Percentiles rank a stretch among this genome's conserved stretches.
phyloP scores from a whole-genome alignment of 2,329 filamentous ascomycete genomes.

The Ascochyta rabiei region DNA sequence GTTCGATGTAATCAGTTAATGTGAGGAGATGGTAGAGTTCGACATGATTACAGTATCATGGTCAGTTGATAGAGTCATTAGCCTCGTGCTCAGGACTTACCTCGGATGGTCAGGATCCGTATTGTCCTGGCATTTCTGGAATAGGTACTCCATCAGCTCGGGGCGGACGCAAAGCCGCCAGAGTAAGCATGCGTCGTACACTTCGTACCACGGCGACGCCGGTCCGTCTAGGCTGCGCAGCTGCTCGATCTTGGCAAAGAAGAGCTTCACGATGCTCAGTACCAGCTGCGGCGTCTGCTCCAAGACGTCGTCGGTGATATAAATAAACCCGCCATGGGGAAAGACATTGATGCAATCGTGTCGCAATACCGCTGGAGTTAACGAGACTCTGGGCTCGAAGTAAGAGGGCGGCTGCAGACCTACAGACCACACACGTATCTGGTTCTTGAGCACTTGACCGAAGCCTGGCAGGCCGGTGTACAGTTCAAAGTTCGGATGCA shows the following conservation, averaged over 20 bases:
- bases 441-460: conserved; percentile 36
- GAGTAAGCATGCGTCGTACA: conserved; percentile 30
- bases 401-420: conserved; percentile 33
- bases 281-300: conserved; percentile 47
- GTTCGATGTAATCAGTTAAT: conserved; percentile 32
- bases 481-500: conserved; percentile 39
- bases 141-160: conserved; percentile 37
- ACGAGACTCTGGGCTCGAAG: conserved; percentile 21
- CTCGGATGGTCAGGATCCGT: conserved; percentile 23
- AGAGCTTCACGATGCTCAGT: conserved; percentile 44
- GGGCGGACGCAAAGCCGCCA: conserved; percentile 44
- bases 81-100: conserved; percentile 5
- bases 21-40: conserved; percentile 36
- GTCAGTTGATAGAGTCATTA: conserved; percentile 1
- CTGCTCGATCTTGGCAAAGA: conserved; percentile 37
- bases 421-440: conserved; percentile 43
- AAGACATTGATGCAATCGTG: conserved; percentile 45
- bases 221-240: conserved; percentile 23
- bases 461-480: conserved; percentile 43
- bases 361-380: conserved; percentile 18
- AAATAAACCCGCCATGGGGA: conserved; percentile 47
- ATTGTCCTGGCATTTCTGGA: conserved; percentile 27
- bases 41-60: conserved; percentile 15
- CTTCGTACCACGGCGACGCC: conserved; percentile 21
- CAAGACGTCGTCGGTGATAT: conserved; percentile 54